Percentiles rank a stretch among this genome's conserved stretches.
Evolutionary conservation across 352 stramenopile species (phyloP).

Genomic region (Phytophthora macrochlamydospora): DNA sequence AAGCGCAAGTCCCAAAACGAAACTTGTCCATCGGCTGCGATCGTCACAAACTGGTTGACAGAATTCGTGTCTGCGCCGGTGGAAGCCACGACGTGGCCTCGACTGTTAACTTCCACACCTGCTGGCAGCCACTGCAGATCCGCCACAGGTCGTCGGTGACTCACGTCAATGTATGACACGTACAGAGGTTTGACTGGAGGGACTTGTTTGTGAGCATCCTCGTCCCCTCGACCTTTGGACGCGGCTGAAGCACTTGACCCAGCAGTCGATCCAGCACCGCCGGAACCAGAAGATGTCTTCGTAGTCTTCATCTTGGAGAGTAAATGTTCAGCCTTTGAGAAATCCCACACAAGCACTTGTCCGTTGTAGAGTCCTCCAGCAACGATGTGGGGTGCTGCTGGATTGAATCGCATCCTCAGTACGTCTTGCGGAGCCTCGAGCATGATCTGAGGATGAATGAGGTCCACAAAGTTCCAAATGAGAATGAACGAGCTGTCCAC

Average conservation of each 20-base stretch:
- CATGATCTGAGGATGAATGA: conserved; percentile 94
- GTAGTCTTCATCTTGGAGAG: conserved; percentile 60
- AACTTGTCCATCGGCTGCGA: conserved; percentile 91
- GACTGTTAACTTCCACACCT: conserved; percentile 88
- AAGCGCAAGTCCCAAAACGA: conserved; percentile 94
- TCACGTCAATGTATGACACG: conserved; percentile 89
- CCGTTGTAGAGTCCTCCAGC: conserved; percentile 86
- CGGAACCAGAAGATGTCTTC: conserved; percentile 33
- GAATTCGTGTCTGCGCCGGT: conserved; percentile 37
- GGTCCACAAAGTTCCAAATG: conserved; percentile 94
- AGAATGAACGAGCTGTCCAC: conserved; percentile 91
- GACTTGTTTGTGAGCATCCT: conserved; percentile 62
- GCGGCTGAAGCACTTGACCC: conserved; percentile 22
- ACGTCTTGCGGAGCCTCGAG: conserved; percentile 92
- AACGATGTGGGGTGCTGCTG: conserved; percentile 82
- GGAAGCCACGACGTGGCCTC: conserved; percentile 78
- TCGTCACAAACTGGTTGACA: conserved; percentile 93
- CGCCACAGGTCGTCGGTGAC: conserved; percentile 84
- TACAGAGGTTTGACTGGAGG: conserved; percentile 74
- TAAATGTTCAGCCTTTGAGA: conserved; percentile 73
- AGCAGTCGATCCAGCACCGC: conserved; percentile 7
- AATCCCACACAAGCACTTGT: conserved; percentile 94
- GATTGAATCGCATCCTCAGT: conserved; percentile 90
- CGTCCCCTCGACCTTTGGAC: conserved; percentile 40
- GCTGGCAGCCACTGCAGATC: conserved; percentile 90